phyloP scores from a whole-genome alignment of 192 early-diverging fungal species.

The Spizellomyces punctatus region DNA sequence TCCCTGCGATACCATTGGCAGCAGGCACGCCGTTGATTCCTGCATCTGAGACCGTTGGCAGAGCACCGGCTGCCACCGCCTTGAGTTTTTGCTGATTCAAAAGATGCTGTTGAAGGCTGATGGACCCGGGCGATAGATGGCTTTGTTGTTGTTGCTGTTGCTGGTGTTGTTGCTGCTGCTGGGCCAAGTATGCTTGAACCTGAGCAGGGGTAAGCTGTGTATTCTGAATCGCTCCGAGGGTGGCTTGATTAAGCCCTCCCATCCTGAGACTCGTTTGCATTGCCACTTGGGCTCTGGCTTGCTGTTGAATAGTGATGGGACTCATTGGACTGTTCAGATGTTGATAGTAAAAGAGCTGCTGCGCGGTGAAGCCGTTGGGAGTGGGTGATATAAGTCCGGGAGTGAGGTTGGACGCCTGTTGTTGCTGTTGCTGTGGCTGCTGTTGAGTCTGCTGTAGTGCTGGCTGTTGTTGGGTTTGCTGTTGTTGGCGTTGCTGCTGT shows the following conservation, averaged over 20 bases:
- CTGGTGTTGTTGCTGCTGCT: conserved; percentile 29
- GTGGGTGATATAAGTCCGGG: conserved; percentile 4
- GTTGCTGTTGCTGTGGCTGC: conserved; percentile 22
- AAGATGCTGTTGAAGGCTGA: conserved; percentile 13
- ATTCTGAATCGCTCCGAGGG: conserved; percentile 3
- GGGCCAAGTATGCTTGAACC: conserved; percentile 18
- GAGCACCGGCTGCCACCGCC: conserved; percentile 9
- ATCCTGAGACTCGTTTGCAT: conserved; percentile 7
- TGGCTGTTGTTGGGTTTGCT: conserved; percentile 17
- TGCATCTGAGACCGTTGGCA: not conserved
- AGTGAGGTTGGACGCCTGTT: not conserved
- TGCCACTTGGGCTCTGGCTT: conserved; percentile 21
- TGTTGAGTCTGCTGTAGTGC: conserved; percentile 18
- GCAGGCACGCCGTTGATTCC: not conserved
- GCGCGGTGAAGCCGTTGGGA: conserved; percentile 20
- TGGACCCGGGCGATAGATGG: not conserved
- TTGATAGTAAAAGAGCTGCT: conserved; percentile 32
- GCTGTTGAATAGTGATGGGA: conserved; percentile 6
- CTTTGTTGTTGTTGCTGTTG: conserved; percentile 23
- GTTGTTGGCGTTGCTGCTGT: conserved; percentile 20
- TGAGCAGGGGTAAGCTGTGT: conserved; percentile 12
- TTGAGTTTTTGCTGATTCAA: conserved; percentile 28
- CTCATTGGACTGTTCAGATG: conserved; percentile 15
- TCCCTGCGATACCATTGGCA: not conserved
- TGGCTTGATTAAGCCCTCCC: conserved; percentile 16